phyloP scores from a whole-genome alignment of 2,329 filamentous ascomycete species.

The Xylaria sp. region DNA sequence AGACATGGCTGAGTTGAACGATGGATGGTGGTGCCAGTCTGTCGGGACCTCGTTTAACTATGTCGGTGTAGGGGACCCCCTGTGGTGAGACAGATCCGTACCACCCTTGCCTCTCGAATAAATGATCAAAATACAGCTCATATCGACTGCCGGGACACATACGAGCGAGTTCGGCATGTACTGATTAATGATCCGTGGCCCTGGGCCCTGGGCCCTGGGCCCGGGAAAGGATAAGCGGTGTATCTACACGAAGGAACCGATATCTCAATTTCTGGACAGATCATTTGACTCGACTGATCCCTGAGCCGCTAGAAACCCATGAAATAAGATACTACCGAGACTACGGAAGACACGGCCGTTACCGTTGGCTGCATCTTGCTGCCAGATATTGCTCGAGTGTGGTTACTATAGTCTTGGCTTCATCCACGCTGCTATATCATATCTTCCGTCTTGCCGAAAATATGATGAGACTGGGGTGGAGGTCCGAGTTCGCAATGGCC shows the following conservation, averaged over 20 bases:
- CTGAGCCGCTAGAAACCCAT: not conserved
- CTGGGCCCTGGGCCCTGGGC: slow-evolving; percentile 22
- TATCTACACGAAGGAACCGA: slow-evolving; percentile 12
- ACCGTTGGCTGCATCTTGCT: not conserved
- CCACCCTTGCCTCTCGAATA: not conserved
- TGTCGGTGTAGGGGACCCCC: slow-evolving; percentile 15
- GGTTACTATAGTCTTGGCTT: not conserved
- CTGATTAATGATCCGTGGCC: slow-evolving; percentile 22
- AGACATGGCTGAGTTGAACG: slow-evolving; percentile 11
- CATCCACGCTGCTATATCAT: slow-evolving; percentile 2
- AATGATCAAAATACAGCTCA: slow-evolving; percentile 5
- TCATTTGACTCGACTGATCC: not conserved
- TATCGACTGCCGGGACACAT: slow-evolving; percentile 1
- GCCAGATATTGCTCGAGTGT: not conserved
- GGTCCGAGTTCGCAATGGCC: slow-evolving; percentile 2
- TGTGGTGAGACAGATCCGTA: slow-evolving; percentile 1
- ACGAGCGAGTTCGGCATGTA: slow-evolving; percentile 5
- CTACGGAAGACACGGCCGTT: not conserved
- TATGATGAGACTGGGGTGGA: not conserved
- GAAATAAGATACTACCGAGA: not conserved
- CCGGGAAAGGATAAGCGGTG: slow-evolving; percentile 30
- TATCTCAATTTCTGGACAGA: slow-evolving; percentile 9
- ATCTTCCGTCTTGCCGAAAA: not conserved
- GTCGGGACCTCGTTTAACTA: slow-evolving; percentile 32
- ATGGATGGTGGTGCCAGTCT: slow-evolving; percentile 26